Base-by-base conservation (phyloP, 1,284 basidiomycete species). In the Papiliotrema nemorosa region DNA sequence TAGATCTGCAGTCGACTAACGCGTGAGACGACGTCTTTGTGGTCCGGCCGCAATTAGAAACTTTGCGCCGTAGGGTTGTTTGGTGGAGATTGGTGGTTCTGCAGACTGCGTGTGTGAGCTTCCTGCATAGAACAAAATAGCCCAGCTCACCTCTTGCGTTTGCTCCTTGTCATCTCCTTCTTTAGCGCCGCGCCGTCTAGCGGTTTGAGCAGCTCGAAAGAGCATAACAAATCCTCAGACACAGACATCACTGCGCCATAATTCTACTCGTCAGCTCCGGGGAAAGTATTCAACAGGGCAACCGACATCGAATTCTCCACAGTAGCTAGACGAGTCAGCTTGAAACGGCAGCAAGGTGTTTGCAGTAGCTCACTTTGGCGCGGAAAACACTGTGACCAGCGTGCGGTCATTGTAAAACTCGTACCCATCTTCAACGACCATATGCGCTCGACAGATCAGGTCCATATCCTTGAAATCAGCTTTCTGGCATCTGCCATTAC, bases 321-420 rank as follows among this genome's bases (percentile, higher is more conserved):
- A 75, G 53, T 75, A 75, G 56, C 69, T 73, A 59, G 36, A 42
- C 34, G 3, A 38, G 26, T 18, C 5, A n/a, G 25, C 18, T 31
- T 10, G 6, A 5, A 7, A 14, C 3, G 6, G 21, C 24, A 18
- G 3, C 12, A 31, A 44, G 29, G 53, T n/a, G n/a, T n/a, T n/a
- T n/a, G n/a, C n/a, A n/a, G n/a, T n/a, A 53, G 79, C 86, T 78
- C 66, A 93, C 93, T 76, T 94, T 76, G 92, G 92, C 49, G 96
- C 96, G 62, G 90, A 94, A 76, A 99, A 99, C 44, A 99, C 92
- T 0, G 96, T 99, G 41, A 99, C 96, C 59, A 99, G 77, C 47
- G 94, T 97, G 57, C 96, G 82, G 66, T 99, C 96, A 68, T 98
- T 97, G 90, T 96, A 99, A 71, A 99, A 99, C 78, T 99, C 96